Conservation (phyloP, 177 flowering plant genomes). For the Vitis hybrid region DNA sequence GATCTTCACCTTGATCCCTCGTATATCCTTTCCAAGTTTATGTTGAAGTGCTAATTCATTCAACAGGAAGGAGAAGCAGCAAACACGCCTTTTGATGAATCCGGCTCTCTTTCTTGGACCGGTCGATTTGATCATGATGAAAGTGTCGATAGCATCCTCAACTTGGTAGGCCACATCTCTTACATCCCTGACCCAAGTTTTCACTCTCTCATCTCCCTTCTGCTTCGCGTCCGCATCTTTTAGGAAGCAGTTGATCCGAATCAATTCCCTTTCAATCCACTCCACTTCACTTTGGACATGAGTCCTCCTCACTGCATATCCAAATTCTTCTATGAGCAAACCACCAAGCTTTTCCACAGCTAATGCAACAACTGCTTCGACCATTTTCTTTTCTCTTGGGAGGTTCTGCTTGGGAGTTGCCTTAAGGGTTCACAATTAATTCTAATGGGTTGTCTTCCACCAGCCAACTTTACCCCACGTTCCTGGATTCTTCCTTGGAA, state of each 20-base stretch:
- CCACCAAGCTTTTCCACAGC: not conserved
- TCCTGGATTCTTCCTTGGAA: no score
- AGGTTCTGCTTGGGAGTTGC: no score
- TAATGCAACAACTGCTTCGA: not conserved
- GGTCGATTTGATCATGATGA: not conserved
- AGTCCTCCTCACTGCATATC: not conserved
- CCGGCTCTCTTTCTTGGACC: not conserved
- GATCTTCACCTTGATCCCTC: not conserved
- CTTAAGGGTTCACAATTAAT: no score
- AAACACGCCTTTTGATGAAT: not conserved
- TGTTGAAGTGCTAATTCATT: not conserved
- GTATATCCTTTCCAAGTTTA: not conserved
- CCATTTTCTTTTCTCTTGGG: not conserved
- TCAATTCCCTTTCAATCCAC: not conserved
- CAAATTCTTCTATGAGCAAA: not conserved
- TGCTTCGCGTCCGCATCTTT: not conserved
- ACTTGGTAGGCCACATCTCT: not conserved
- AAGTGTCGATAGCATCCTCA: conserved; percentile 3
- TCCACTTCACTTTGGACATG: not conserved
- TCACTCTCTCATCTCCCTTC: not conserved
- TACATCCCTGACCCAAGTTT: not conserved
- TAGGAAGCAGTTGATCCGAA: conserved; percentile 1
- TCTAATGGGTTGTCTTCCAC: no score
- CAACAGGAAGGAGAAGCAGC: not conserved
- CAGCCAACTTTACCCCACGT: no score